Evolutionary conservation across 169 alveolate genomes (phyloP), one percentile per base, ranked within the genome.

Genomic region (Amoebophrya sp.): DNA sequence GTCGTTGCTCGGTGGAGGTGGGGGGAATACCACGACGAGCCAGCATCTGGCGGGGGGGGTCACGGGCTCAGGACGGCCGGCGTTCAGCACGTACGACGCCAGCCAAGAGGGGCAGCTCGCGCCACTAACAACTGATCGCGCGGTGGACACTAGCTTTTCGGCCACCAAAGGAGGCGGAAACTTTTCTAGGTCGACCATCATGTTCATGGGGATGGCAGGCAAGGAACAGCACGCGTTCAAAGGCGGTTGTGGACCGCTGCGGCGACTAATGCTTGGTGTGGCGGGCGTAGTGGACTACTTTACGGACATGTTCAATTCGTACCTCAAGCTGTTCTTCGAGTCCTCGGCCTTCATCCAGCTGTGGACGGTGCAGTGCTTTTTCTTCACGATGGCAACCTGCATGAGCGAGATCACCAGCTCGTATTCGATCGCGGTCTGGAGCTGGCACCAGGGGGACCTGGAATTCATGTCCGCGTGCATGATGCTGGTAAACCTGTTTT

Each of bases 341-440:
- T 42, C 48, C 48, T 7, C 20, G 20, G 23, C 4, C 38, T 58
- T 58, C 23, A 58, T 58, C 34, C 78, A 58, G 78, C 78, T 58
- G 29, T 58, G 78, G 78, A 58, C 78, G 78, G 78, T 58, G 26
- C 78, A 58, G 78, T 58, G 78, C 78, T 58, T 58, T 58, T 58
- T 58, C 23, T 58, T 23, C 78, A 58, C 78, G 26, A 2, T 58
- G 34, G 78, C 78, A 29, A 58, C 78, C 38, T 58, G 78, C 78
- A 58, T 58, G 78, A 58, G 78, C 78, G 78, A 58, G 78, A 58
- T 58, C 78, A 58, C 78, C 38, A 7, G 29, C 23, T 23, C 38
- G 34, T 58, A 58, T 16, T 58, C 78, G 39, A 58, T 58, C 2
- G 78, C 78, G 34, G 78, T 58, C 4, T 58, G 78, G 78, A n/a